Evolutionary conservation across 495 filamentous ascomycete genomes (phyloP).

Genomic region (Hyaloscypha variabilis): DNA sequence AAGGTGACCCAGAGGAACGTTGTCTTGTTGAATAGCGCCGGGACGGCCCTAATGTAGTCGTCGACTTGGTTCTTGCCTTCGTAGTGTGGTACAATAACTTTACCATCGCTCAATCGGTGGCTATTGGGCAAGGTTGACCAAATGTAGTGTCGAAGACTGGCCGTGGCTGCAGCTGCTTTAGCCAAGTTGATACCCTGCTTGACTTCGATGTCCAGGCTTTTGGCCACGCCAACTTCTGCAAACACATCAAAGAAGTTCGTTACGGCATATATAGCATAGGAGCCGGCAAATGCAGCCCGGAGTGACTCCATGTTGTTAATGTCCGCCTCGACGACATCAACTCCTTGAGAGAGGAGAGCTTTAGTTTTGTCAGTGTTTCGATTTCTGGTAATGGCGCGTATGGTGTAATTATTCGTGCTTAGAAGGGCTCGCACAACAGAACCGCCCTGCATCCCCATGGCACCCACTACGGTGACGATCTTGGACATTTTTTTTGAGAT

Average conservation of each 20-base stretch:
- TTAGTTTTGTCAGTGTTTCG: conserved; percentile 37
- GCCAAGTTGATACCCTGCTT: conserved; percentile 46
- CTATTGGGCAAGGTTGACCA: conserved; percentile 47
- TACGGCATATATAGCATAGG: conserved; percentile 28
- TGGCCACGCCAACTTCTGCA: conserved; percentile 4
- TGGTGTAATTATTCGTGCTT: conserved; percentile 31
- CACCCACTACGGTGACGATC: conserved; percentile 28
- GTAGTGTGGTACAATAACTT: conserved; percentile 41
- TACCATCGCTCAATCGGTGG: conserved; percentile 32
- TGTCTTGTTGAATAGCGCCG: conserved; percentile 35
- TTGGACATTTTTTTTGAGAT: no score
- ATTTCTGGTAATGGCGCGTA: conserved; percentile 49
- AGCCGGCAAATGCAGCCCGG: conserved; percentile 26
- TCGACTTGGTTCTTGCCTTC: conserved; percentile 41
- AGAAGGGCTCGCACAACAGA: conserved; percentile 42
- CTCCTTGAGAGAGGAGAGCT: conserved; percentile 37
- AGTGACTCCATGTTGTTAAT: conserved; percentile 28
- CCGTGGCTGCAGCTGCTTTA: conserved; percentile 40
- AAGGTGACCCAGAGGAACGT: conserved; percentile 43
- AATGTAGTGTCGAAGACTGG: conserved; percentile 47
- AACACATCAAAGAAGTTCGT: conserved; percentile 35
- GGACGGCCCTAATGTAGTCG: conserved; percentile 37
- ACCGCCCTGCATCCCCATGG: conserved; percentile 50
- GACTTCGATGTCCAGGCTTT: conserved; percentile 33
- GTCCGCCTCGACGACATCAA: conserved; percentile 36